Evolutionary conservation across 2,329 filamentous ascomycete genomes (phyloP).

Genomic region (Pseudofabraea citricarpa): DNA sequence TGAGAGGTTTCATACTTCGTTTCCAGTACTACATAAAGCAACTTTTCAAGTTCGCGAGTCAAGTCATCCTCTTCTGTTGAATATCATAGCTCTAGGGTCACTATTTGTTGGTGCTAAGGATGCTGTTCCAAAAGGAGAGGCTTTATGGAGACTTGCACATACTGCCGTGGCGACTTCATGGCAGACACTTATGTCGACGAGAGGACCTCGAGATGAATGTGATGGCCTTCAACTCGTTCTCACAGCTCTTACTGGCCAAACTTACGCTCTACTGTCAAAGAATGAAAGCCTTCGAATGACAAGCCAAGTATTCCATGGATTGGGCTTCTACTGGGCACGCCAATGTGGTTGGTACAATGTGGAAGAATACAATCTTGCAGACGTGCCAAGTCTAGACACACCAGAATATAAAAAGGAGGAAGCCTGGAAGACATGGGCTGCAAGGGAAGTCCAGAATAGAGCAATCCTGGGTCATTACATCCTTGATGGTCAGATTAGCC

Average conservation of each 20-base stretch:
- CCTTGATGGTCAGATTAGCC: conserved; percentile 36
- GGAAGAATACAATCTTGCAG: conserved; percentile 26
- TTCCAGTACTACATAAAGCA: conserved; percentile 36
- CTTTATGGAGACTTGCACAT: conserved; percentile 37
- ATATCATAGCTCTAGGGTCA: conserved; percentile 39
- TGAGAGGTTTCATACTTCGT: conserved; percentile 37
- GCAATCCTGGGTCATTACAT: conserved; percentile 38
- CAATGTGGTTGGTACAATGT: conserved; percentile 38
- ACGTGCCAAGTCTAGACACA: conserved; percentile 29
- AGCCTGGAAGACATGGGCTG: conserved; percentile 35
- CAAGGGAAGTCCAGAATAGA: conserved; percentile 37
- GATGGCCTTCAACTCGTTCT: conserved; percentile 37
- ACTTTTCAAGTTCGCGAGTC: conserved; percentile 39
- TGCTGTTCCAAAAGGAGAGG: conserved; percentile 36
- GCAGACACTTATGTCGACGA: conserved; percentile 36
- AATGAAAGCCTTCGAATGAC: conserved; percentile 35
- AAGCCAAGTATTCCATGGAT: conserved; percentile 36
- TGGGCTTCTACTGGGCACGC: conserved; percentile 38
- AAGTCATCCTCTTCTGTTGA: conserved; percentile 35
- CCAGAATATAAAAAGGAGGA: conserved; percentile 30
- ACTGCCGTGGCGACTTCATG: conserved; percentile 41
- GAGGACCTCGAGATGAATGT: conserved; percentile 35
- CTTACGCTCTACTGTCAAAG: conserved; percentile 38
- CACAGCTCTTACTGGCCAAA: conserved; percentile 35
- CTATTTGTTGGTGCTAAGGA: conserved; percentile 38